Base-by-base conservation (phyloP, 2,329 filamentous ascomycete species). In the Aspergillus sp. region DNA sequence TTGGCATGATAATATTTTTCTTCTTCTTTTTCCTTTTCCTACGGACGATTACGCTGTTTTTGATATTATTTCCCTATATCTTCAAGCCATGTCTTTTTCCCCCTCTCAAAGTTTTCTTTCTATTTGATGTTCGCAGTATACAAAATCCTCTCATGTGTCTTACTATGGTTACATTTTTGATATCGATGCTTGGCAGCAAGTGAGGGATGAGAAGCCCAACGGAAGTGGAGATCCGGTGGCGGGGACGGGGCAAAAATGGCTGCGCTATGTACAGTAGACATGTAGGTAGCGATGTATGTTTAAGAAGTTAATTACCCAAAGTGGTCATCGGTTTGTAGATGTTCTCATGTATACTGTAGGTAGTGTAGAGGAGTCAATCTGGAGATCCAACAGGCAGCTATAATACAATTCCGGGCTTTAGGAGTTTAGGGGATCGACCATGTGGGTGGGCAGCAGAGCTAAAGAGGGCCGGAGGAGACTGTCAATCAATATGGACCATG, bases 1-100 rank as follows among this genome's bases (percentile, higher is more conserved):
- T 69, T 71, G 57, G 32, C 32, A 36, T 36, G 58, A 63, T 41
- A 38, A 60, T 57, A 58, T 58, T 42, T 57, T 62, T 50, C 60
- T 32, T 49, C 62, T 58, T 57, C 57, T 30, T 30, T 36, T 36
- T 2, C 11, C 11, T 5, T 13, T 36, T 36, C 61, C 53, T 54
- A 59, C 52, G 62, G 54, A 48, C 55, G 61, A 56, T 60, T 61
- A 50, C 51, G 47, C 48, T 44, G 17, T 36, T 50, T 30, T 30
- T 36, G 36, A 19, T 21, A 44, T 38, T 57, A 17, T 36, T 41
- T 50, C 54, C 30, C 42, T 51, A 13, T 36, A 13, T 36, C 32
- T 60, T 53, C 51, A 15, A 49, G 32, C 52, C 48, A 13, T 41
- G 25, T 55, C 36, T 36, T 41, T 36, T 53, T 42, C 27, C 4